Conservation (phyloP, 805 yeast genomes). For the Saccharomycopsis selenospora region DNA sequence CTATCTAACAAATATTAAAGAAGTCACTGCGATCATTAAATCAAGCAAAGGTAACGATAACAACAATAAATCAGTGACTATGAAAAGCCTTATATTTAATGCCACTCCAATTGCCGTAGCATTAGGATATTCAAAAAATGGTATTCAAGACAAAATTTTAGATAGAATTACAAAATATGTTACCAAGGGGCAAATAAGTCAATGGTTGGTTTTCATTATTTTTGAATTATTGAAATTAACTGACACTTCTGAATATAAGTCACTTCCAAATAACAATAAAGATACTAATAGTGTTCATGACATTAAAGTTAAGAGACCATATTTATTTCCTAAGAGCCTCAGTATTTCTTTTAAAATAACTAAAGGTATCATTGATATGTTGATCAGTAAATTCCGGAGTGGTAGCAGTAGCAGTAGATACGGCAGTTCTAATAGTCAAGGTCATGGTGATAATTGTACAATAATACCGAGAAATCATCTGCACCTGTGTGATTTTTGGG, state of each 20-base stretch:
- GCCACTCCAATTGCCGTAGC: conserved; percentile 37
- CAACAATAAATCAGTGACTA: background rate
- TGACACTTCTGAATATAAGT: conserved; percentile 32
- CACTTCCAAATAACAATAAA: no score
- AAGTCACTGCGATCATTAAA: background rate
- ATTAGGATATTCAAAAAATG: conserved; percentile 35
- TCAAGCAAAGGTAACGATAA: background rate
- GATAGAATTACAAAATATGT: conserved; percentile 14
- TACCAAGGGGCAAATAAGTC: conserved; percentile 26
- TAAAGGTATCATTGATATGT: background rate
- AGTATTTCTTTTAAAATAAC: background rate
- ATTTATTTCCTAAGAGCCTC: background rate
- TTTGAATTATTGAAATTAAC: conserved; percentile 33
- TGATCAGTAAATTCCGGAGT: background rate
- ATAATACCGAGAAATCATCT: no score
- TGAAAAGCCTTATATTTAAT: conserved; percentile 26
- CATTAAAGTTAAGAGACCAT: background rate
- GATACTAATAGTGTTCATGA: conserved; percentile 20
- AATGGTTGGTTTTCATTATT: conserved; percentile 28
- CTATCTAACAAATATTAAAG: no score
- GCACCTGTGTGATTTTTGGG: conserved; percentile 7
- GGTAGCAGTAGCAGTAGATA: conserved; percentile 2
- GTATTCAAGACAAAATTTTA: conserved; percentile 32
- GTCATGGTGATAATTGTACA: background rate
- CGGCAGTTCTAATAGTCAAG: background rate